These are phyloP conservation scores for Wallemia hederae DNA, from an alignment of 1,284 basidiomycete species.

Conservation along the genomic window DNA sequence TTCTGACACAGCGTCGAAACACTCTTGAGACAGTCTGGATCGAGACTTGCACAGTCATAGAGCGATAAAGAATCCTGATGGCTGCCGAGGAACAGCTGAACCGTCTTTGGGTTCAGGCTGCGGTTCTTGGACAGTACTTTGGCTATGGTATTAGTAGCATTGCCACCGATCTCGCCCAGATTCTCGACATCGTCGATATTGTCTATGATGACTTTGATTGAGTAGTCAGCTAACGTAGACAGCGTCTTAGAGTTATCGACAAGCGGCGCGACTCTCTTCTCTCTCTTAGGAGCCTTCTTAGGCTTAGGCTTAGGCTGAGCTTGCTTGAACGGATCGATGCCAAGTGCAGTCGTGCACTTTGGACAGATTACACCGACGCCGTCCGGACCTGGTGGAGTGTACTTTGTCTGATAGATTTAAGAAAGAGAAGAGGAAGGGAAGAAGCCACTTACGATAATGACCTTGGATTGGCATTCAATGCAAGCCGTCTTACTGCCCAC, in stretches of 20 bases:
- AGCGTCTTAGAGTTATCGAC: constrained; percentile 38
- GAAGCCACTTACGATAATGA: constrained; percentile 44
- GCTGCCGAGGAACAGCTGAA: constrained; percentile 50
- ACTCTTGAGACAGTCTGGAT: constrained; percentile 32
- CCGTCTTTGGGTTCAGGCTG: constrained; percentile 48
- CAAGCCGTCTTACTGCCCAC: constrained; percentile 60
- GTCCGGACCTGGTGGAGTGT: constrained; percentile 39
- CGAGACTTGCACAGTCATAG: constrained; percentile 75
- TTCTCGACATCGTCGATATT: constrained; percentile 75
- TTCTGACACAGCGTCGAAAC: constrained; percentile 52
- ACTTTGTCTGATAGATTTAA: constrained; percentile 31
- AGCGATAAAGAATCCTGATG: constrained; percentile 38
- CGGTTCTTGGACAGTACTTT: constrained; percentile 64
- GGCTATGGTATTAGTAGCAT: constrained; percentile 53
- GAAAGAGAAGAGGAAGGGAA: constrained; percentile 2
- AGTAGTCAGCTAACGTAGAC: constrained; percentile 38
- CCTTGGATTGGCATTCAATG: constrained; percentile 48
- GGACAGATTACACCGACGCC: constrained; percentile 51
- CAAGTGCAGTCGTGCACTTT: constrained; percentile 39
- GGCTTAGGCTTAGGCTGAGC: constrained; percentile 28
- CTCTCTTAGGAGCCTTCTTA: constrained; percentile 10
- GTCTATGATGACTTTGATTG: constrained; percentile 52
- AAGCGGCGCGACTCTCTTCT: constrained; percentile 22
- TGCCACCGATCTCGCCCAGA: constrained; percentile 49
- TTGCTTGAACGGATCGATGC: constrained; percentile 55